Base-by-base conservation (phyloP, 2,329 filamentous ascomycete genomes). In the Sphaerostilbella broomeana region DNA sequence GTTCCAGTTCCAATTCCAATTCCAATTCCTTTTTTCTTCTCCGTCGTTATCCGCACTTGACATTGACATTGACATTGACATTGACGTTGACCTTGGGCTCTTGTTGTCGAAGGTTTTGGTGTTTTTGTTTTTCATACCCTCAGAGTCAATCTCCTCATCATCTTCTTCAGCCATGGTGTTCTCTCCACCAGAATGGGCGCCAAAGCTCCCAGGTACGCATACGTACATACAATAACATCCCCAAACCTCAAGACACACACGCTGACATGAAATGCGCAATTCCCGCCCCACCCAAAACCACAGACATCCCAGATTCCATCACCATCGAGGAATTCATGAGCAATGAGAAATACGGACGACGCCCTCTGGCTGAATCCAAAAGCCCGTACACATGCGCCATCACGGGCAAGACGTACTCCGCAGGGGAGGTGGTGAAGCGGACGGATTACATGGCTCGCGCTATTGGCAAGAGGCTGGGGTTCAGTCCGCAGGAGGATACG, bases 351-450 rank as follows among this genome's bases (percentile, higher is more conserved):
- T 75, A 86, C 53, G 85, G 84, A 24, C 77, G 86, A 32, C 61
- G 67, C 36, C 71, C 84, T 8, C 61, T 84, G 8, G 69, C 72
- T 21, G 68, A 75, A 45, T 81, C 86, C 15, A 68, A 68, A 31
- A 73, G 81, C 39, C 84, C 86, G 1, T 94, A 83, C 62, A 87
- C 81, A 22, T 90, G 85, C 54, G 86, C 84, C 13, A 50, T 90
- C 21, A 79, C 79, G 1, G 84, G 84, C 35, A 79, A 74, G 56
- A 73, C 77, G 4, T 85, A 81, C 58, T 76, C 75, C 6, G 68
- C 73, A 6, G 50, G 68, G 20, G 75, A 90, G 50, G 72, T 86
- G 30, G 73, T 72, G 35, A 69, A 79, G 41, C 73, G 84, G 16
- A 74, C 84, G 8, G 79, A 86, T 19, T 69, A 66, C 38, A 69